These are phyloP conservation scores for Aspergillus felis DNA, from an alignment of 2,329 filamentous ascomycete species.

Conservation along the genomic window DNA sequence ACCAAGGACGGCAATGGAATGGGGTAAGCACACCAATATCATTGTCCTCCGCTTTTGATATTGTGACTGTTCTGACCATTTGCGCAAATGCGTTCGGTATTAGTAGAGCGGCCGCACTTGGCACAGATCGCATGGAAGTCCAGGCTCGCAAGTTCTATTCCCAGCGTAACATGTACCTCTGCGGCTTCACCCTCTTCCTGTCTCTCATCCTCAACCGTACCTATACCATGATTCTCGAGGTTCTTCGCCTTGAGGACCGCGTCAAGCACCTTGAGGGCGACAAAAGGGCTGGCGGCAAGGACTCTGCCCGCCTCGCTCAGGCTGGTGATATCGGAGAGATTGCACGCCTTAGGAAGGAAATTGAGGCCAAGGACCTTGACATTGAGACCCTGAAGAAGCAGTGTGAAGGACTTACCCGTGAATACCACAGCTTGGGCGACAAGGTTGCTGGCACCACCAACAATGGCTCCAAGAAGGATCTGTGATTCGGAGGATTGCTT, in stretches of 20 bases:
- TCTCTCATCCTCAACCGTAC: constrained; percentile 97
- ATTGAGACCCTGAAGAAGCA: constrained; percentile 91
- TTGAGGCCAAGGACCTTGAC: constrained; percentile 73
- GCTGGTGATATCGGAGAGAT: constrained; percentile 70
- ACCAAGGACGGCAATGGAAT: constrained; percentile 56
- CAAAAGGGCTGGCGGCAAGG: constrained; percentile 57
- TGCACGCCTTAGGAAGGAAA: constrained; percentile 69
- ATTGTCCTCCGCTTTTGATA: constrained; percentile 7
- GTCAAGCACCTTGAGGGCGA: constrained; percentile 76
- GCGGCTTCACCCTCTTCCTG: constrained; percentile 97
- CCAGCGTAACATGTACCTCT: constrained; percentile 99
- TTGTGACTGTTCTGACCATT: constrained; percentile 1
- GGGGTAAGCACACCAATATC: constrained; percentile 43
- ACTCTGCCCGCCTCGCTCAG: constrained; percentile 66
- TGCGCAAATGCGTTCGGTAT: constrained; percentile 17
- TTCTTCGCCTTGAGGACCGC: constrained; percentile 87
- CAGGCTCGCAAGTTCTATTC: constrained; percentile 99
- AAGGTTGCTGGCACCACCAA: constrained; percentile 61
- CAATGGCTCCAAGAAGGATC: constrained; percentile 52
- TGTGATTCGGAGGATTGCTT: constrained; percentile 33
- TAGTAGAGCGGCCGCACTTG: constrained; percentile 66
- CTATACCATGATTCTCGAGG: constrained; percentile 94
- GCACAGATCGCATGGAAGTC: constrained; percentile 94
- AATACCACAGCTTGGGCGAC: constrained; percentile 83
- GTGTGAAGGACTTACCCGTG: constrained; percentile 72